Evolutionary conservation across 2,329 filamentous ascomycete genomes (phyloP), one percentile per base, ranked within the genome.

Genomic region (Colletotrichum navitas): DNA sequence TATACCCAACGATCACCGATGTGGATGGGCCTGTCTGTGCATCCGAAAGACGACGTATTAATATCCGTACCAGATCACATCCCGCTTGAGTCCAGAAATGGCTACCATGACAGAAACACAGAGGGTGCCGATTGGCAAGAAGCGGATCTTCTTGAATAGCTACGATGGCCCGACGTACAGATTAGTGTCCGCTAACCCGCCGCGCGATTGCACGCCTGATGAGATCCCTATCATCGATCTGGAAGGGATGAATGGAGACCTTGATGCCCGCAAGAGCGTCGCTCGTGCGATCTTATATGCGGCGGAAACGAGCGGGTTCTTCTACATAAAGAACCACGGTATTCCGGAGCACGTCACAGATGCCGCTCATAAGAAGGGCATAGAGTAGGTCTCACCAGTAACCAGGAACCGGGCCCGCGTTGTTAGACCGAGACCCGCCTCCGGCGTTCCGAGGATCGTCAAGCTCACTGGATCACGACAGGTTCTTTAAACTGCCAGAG

Each of bases 161-260:
- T 72, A 69, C 26, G 69, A 72, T 11, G 69, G 69, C 16, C n/a
- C 47, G 65, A 72, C 69, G 1, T 63, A 64, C 26, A 63, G 69
- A 49, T 39, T 72, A 16, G 69, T 69, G 8, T 72, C 69, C 24
- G 61, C 65, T 5, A 72, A 51, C 1, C 79, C 82, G 8, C 82
- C 83, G 1, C 78, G 83, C 21, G 78, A 79, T 32, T 82, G 82
- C 32, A 82, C 80, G 0, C 74, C 77, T 1, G 80, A 78, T 26
- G 84, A 86, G 66, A 85, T 86, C 16, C 85, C 85, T 0, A 76
- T 86, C 45, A 83, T 86, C 55, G 84, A 86, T 64, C 75, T 87
- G 7, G 73, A 78, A 0, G 74, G 76, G 1, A 79, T 83, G 1
- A 76, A 81, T 34, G 80, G 83, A n/a, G 75, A 78, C 4, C 51